Evolutionary conservation across 176 grass and related monocot species (phyloP).

Genomic region (Paspalum vaginatum): DNA sequence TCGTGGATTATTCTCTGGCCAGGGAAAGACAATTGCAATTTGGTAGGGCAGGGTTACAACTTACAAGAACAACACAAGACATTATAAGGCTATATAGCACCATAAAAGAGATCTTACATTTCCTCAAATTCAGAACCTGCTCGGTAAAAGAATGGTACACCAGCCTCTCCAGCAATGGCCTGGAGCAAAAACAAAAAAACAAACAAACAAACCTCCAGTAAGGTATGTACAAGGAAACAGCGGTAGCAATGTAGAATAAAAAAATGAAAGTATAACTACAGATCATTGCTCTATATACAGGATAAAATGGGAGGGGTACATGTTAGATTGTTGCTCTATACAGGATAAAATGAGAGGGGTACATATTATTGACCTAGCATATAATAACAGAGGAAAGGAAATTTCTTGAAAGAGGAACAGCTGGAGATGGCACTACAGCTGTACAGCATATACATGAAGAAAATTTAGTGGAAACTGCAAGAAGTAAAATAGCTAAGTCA

Average conservation of each 20-base stretch:
- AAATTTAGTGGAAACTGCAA: background rate
- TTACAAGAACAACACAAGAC: conserved; percentile 17
- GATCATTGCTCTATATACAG: background rate
- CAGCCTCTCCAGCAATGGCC: conserved; percentile 99
- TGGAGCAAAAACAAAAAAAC: conserved; percentile 51
- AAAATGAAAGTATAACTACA: conserved; percentile 19
- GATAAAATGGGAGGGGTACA: background rate
- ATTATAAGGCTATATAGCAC: conserved; percentile 18
- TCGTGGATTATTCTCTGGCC: conserved; percentile 10
- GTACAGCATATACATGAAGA: conserved; percentile 18
- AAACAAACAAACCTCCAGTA: too few species aligned
- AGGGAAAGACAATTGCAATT: background rate
- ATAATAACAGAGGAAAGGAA: conserved; percentile 1
- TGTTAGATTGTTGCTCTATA: background rate
- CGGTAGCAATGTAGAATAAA: background rate
- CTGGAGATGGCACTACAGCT: background rate
- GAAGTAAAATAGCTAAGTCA: background rate
- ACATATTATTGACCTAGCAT: conserved; percentile 10
- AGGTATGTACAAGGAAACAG: conserved; percentile 32
- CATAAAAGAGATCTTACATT: conserved; percentile 76
- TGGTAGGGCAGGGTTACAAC: background rate
- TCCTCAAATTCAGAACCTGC: conserved; percentile 99
- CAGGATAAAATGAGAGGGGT: background rate
- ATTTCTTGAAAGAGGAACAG: conserved; percentile 3
- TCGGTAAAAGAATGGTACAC: conserved; percentile 97